Base-by-base conservation (phyloP, 1,284 basidiomycete species). In the Stereum hirsutum region DNA sequence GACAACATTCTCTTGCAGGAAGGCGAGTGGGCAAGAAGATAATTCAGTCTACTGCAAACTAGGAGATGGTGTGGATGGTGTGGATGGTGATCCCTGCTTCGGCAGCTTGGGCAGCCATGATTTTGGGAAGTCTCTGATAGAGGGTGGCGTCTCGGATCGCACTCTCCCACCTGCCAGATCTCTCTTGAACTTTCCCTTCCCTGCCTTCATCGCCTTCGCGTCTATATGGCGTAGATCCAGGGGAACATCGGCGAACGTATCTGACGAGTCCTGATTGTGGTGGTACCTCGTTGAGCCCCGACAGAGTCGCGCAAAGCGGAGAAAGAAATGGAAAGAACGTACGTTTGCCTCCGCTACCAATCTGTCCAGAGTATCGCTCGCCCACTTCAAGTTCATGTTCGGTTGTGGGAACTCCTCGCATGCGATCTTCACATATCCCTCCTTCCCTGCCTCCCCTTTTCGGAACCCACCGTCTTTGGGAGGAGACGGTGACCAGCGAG, bases 331-430 rank as follows among this genome's bases (percentile, higher is more conserved):
- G 21, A 34, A 37, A 42, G 43, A 14, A 71, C 78, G 49, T 52
- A 92, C 91, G 60, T 92, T 92, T 11, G 89, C 86, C 53, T 82
- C 79, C 11, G 61, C 63, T 48, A 92, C 61, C 31, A 94, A 63
- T 48, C 72, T 65, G 55, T 90, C 83, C 41, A 94, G 60, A 8
- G 77, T 72, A 54, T 93, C 89, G 53, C 83, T 85, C 19, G 80
- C 82, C 80, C 85, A 89, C 59, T 91, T 91, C 52, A 91, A 62
- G 61, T 94, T 94, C 84, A 87, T 82, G 20, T 77, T 70, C 1
- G 79, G 72, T 51, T 77, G 70, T 3, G 80, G 78, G 59, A 89
- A 90, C 57, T 85, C 76, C 54, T 92, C 91, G 57, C 86, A 89
- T 1, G 85, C 75, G 46, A 94, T 87, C 64, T 90, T 91, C 58